A percentile compares a stretch with the other conserved stretches of the same genome.
phyloP scores from a whole-genome alignment of 345 rosid species.

The Gossypium stocksii region DNA sequence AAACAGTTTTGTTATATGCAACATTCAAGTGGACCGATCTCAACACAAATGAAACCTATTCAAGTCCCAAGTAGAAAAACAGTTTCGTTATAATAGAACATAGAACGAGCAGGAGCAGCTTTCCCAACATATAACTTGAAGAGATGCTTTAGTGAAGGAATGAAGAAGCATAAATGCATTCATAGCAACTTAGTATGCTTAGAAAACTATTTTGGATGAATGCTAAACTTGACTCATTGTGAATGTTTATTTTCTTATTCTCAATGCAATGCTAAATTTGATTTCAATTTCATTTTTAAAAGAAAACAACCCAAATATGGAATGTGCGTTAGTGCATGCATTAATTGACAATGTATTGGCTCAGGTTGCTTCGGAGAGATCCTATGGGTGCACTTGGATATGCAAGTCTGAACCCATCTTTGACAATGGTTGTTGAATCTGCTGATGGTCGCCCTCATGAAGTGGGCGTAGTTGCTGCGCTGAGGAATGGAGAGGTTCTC shows the following conservation, averaged over 20 bases:
- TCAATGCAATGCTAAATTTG: not conserved
- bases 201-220: not conserved
- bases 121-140: too few relatives aligned
- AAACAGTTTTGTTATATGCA: too few relatives aligned
- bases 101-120: too few relatives aligned
- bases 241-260: not conserved
- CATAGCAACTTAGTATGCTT: not conserved
- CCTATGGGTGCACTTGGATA: constrained; percentile 98
- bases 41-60: too few relatives aligned
- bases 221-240: not conserved
- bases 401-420: constrained; percentile 62
- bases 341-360: constrained; percentile 6
- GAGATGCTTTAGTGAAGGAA: not conserved
- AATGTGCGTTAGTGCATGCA: not conserved
- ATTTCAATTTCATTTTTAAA: not conserved
- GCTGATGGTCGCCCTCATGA: constrained; percentile 85
- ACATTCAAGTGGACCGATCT: too few relatives aligned
- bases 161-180: not conserved
- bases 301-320: not conserved
- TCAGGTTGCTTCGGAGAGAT: constrained; percentile 91
- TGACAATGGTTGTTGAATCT: constrained; percentile 68
- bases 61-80: too few relatives aligned
- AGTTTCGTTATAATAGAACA: too few relatives aligned
- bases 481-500: constrained; percentile 89
- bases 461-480: constrained; percentile 84